phyloP scores from a whole-genome alignment of 805 yeast genomes.

The Saccharomycopsis malanga region DNA sequence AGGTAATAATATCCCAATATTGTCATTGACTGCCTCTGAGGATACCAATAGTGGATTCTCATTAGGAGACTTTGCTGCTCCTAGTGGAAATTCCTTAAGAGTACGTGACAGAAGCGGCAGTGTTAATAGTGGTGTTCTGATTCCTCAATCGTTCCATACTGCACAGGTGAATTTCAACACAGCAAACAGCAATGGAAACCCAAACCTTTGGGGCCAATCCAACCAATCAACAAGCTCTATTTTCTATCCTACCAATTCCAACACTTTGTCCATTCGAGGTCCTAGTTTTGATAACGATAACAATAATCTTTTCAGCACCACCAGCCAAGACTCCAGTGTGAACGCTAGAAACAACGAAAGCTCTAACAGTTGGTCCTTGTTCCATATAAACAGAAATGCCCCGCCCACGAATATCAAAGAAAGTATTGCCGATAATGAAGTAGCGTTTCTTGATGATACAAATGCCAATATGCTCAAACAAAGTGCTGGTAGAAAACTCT shows the following conservation, averaged over 20 bases:
- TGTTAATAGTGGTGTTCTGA: slow-evolving; percentile 19
- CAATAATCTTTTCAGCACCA: neutral
- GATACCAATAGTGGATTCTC: neutral
- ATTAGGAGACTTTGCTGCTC: slow-evolving; percentile 2
- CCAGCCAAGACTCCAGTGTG: neutral
- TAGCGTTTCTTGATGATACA: neutral
- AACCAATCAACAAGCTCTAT: slow-evolving; percentile 6
- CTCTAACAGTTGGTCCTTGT: slow-evolving; percentile 13
- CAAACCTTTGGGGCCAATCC: slow-evolving; percentile 2
- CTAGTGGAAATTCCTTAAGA: slow-evolving; percentile 1
- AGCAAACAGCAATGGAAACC: neutral
- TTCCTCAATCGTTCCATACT: slow-evolving; percentile 20
- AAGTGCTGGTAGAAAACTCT: slow-evolving; percentile 3
- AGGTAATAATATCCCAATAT: neutral
- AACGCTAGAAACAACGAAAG: neutral
- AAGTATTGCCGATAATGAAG: neutral
- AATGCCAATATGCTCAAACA: neutral
- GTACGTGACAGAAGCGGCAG: slow-evolving; percentile 21
- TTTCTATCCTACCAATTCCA: slow-evolving; percentile 7
- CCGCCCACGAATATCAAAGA: neutral
- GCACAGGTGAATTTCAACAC: slow-evolving; percentile 13
- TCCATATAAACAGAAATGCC: slow-evolving; percentile 10
- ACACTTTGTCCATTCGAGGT: neutral
- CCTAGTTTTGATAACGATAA: slow-evolving; percentile 5
- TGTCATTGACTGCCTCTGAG: neutral